Conservation (phyloP, 768 basidiomycete genomes). For the Boletus reticulatus region DNA sequence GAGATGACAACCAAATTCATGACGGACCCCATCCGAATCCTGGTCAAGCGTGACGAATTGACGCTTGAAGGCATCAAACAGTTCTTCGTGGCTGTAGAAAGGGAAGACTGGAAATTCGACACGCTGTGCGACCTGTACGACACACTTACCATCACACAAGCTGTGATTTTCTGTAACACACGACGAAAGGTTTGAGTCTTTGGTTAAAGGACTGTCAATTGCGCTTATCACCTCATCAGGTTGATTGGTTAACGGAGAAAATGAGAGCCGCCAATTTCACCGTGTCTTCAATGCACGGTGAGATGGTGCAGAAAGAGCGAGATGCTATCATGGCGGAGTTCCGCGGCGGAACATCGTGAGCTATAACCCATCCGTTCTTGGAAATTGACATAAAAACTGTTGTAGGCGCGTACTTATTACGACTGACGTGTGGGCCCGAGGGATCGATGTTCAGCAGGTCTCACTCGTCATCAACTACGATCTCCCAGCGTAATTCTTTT, state of each 20-base stretch:
- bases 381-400: conserved; percentile 1
- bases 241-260: conserved; percentile 98
- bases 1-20: conserved; percentile 99
- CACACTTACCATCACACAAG: conserved; percentile 98
- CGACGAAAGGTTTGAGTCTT: conserved; percentile 74
- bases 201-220: neutral
- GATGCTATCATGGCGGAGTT: conserved; percentile 98
- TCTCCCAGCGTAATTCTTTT: conserved; percentile 71
- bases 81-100: conserved; percentile 98
- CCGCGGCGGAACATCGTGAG: conserved; percentile 87
- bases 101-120: conserved; percentile 99
- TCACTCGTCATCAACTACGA: conserved; percentile 98
- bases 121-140: conserved; percentile 97
- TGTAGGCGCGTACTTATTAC: conserved; percentile 88
- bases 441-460: conserved; percentile 98
- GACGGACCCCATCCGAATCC: conserved; percentile 97
- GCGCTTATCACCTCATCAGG: conserved; percentile 43
- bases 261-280: conserved; percentile 99
- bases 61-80: conserved; percentile 96
- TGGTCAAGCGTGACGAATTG: conserved; percentile 99
- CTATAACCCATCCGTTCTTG: conserved; percentile 11
- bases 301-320: conserved; percentile 94
- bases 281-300: conserved; percentile 93
- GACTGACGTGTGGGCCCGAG: conserved; percentile 96
- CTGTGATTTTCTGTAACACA: conserved; percentile 99